Percentiles rank a stretch among this genome's conserved stretches.
Evolutionary conservation across 164 flowering plant species (phyloP).

Genomic region (grape (Vitis vinifera)): ASM3070453v1 NC_081822.1:29760501-29761000

Average conservation of each 20-base stretch:
- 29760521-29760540: constrained; percentile 2
- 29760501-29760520: not conserved
- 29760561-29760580: constrained; percentile 86
- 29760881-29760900: constrained; percentile 10
- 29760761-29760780: constrained; percentile 14
- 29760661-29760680: constrained; percentile 28
- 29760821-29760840: not conserved
- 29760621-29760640: constrained; percentile 24
- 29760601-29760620: constrained; percentile 43
- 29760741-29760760: constrained; percentile 20
- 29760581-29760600: constrained; percentile 91
- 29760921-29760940: constrained; percentile 38
- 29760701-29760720: constrained; percentile 27
- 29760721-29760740: constrained; percentile 24
- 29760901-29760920: constrained; percentile 38
- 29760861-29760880: not conserved
- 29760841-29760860: not conserved
- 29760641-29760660: constrained; percentile 21
- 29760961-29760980: constrained; percentile 45
- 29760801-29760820: not conserved
- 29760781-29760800: constrained; percentile 34
- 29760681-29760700: constrained; percentile 35
- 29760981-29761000: constrained; percentile 54
- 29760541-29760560: constrained; percentile 3
- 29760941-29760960: constrained; percentile 11